These are phyloP conservation scores for Coniochaeta hoffmannii DNA, from an alignment of 2,329 filamentous ascomycete genomes.

Conservation along the genomic window DNA sequence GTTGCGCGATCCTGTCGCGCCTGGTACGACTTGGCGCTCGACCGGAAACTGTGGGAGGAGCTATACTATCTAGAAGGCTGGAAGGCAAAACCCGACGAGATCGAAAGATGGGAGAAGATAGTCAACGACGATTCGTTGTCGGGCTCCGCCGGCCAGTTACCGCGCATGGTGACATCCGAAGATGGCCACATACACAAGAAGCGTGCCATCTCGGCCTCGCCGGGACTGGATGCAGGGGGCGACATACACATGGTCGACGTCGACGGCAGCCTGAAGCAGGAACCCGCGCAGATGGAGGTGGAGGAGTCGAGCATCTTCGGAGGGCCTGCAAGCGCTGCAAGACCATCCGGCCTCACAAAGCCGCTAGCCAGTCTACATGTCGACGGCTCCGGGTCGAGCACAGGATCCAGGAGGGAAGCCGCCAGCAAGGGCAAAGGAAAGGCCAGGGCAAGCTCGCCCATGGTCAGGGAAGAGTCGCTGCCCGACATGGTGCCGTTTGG, in stretches of 20 bases:
- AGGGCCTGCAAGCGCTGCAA: slow-evolving; percentile 8
- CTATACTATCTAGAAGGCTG: slow-evolving; percentile 84
- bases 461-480: slow-evolving; percentile 20
- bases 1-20: slow-evolving; percentile 71
- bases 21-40: slow-evolving; percentile 76
- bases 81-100: slow-evolving; percentile 60
- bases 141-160: slow-evolving; percentile 28
- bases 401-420: slow-evolving; percentile 19
- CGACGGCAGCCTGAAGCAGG: slow-evolving; percentile 17
- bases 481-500: slow-evolving; percentile 20
- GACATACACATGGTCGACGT: slow-evolving; percentile 35
- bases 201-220: slow-evolving; percentile 38
- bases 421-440: slow-evolving; percentile 18
- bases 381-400: slow-evolving; percentile 24
- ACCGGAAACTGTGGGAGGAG: slow-evolving; percentile 79
- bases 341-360: slow-evolving; percentile 13
- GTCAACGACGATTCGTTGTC: slow-evolving; percentile 35
- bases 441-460: slow-evolving; percentile 18
- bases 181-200: slow-evolving; percentile 48
- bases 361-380: slow-evolving; percentile 24
- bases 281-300: slow-evolving; percentile 15
- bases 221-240: slow-evolving; percentile 30
- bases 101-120: slow-evolving; percentile 57
- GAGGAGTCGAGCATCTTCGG: slow-evolving; percentile 22
- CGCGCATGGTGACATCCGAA: slow-evolving; percentile 32